Percentiles rank a stretch among this genome's conserved stretches.
Evolutionary conservation across 768 basidiomycete genomes (phyloP).

Genomic region (Lentinula edodes): DNA sequence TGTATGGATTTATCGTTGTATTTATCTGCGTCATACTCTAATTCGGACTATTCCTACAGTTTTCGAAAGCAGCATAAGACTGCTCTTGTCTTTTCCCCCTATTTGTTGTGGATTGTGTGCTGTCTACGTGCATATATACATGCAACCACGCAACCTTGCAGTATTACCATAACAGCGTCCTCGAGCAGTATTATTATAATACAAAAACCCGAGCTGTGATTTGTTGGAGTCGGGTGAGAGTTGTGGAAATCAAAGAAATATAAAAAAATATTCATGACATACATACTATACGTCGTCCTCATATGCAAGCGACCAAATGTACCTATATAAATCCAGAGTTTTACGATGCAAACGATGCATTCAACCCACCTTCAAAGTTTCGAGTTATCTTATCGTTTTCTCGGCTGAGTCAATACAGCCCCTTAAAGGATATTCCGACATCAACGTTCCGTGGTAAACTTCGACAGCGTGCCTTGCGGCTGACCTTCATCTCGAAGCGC

Average conservation of each 20-base stretch:
- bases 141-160: too few species aligned
- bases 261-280: background rate
- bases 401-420: background rate
- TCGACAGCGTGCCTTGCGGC: background rate
- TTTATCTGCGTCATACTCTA: background rate
- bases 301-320: background rate
- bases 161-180: too few species aligned
- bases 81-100: too few species aligned
- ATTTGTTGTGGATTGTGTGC: too few species aligned
- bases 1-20: background rate
- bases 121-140: too few species aligned
- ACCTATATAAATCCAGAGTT: background rate
- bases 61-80: too few species aligned
- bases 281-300: background rate
- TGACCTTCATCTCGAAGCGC: conserved; percentile 1
- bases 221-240: background rate
- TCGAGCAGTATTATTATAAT: too few species aligned
- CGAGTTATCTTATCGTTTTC: background rate
- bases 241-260: background rate
- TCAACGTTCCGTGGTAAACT: background rate
- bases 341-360: background rate
- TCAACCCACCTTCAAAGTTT: too few species aligned
- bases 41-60: too few species aligned
- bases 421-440: background rate
- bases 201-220: background rate